Evolutionary conservation across 2,329 filamentous ascomycete genomes (phyloP), one percentile per base, ranked within the genome.

Genomic region (Sporothrix brasiliensis): DNA sequence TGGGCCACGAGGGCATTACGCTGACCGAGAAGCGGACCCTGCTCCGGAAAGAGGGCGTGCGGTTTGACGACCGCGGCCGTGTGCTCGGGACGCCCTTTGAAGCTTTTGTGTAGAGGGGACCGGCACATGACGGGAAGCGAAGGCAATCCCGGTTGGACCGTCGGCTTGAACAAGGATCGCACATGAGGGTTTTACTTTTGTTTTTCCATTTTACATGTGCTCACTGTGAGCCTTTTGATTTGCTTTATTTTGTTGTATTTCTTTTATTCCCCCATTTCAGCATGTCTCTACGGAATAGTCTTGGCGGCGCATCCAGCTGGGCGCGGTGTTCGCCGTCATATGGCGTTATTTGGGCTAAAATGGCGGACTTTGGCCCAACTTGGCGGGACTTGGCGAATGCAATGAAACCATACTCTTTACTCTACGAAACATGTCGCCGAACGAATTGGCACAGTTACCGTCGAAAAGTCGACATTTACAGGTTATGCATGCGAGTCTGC

Each of bases 21-120:
- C 87, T 92, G 75, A 39, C 85, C 47, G 88, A 89, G 79, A 92
- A 92, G 83, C 83, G 87, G 76, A 78, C 79, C 72, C 76, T 92
- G 68, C 78, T 93, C 73, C 81, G 82, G 72, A 81, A 80, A 1
- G 91, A 92, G 78, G 91, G 90, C 1, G 87, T 92, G 11, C 80
- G 79, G 73, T 87, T 92, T 75, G 86, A 91, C 76, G 83, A 78
- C 14, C 83, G 82, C 49, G 89, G 88, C 0, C 86, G 82, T 74
- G 83, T 92, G 61, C 70, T 90, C 9, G 89, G 87, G 9, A 83
- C 84, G n/a, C 83, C 85, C 1, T 88, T 84, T 79, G 74, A 73
- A 16, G 81, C 75, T 4, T 86, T 84, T 74, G 72, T 68, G 2
- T 80, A 73, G 30, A n/a, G 16, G 30, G 30, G 34, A 11, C 1